Evolutionary conservation across 2,329 filamentous ascomycete species (phyloP), one percentile per base, ranked within the genome.

Genomic region (Spiromastix sp.): DNA sequence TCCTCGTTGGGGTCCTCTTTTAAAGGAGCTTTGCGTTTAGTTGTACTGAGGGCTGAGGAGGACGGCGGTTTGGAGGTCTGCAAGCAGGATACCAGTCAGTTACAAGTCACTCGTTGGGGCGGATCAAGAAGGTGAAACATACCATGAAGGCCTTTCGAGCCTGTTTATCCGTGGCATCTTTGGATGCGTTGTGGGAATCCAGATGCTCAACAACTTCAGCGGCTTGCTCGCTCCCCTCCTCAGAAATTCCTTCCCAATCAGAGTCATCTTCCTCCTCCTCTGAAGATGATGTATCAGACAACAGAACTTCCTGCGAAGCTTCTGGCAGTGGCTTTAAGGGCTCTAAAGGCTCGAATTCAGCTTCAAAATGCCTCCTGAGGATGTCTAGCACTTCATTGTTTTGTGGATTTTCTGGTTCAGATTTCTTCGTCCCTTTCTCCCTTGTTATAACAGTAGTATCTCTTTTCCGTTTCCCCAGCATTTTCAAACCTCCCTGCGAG

Each of bases 291-390:
- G 43, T 41, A 8, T 40, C 35, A 15, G 5, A n/a, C 17, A 34
- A 10, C 8, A 16, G 19, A 4, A 18, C 10, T 38, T 12, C 48
- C 42, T 19, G 36, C 40, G 32, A 9, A 26, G 20, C 4, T 3
- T 7, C 41, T 26, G 22, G 37, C 44, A 22, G 40, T 37, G 45
- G 42, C 27, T 43, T 26, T 37, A 58, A 51, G 3, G 59, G 55
- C 26, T 67, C 67, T 25, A 94, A 58, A 6, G 89, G 85, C 54
- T 77, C 74, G 64, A 95, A 96, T 53, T 82, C 79, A 18, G 84
- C 75, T 61, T 95, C 91, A 54, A 96, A 96, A 54, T 89, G 81
- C 47, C 75, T 76, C 39, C 79, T 77, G 51, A 98, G 84, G 39
- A 87, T 72, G 37, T 80, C 84, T 47, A 84, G 77, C 9, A 81